Evolutionary conservation across 164 flowering plant species (phyloP), one percentile per base, ranked within the genome.

Genomic region (Brasenia schreberi): DNA sequence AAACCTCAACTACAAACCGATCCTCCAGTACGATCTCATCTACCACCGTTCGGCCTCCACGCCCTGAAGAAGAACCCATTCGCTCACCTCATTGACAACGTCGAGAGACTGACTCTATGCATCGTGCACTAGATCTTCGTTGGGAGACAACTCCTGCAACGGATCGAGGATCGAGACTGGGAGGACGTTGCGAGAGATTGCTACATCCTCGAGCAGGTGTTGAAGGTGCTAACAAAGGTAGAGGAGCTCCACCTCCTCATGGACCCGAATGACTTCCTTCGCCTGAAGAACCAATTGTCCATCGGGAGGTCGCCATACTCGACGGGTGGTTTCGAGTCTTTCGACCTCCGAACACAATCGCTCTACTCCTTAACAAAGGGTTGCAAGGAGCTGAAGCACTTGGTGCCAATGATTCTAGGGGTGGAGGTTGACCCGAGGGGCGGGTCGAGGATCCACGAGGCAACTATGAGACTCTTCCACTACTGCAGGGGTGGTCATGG

Each of bases 351-450:
- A 65, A 90, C 98, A 0, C 70, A 62, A 19, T 82, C 78, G 0
- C 66, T 90, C 64, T 73, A 82, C 12, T 92, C 77, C 12, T 67
- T 90, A 6, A 79, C 90, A 63, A 75, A 62, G 68, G 49, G 60
- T 4, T 86, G 85, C 27, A 88, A 79, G 70, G 92, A 90, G 2
- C 72, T 93, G 80, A 84, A 70, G 75, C 90, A 87, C 68, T 84
- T 71, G 65, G 98, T 93, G 7, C 98, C 98, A 56, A 43, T n/a
- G 18, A 78, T 93, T 0, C 43, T 93, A 23, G 94, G 75, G 6
- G 98, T 88, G 14, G 97, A 88, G 79, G 98, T 81, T 63, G 98
- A 93, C 69, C 98, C 97, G 0, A 87, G 43, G 27, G 96, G 96
- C 2, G 92, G 98, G n/a, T 96, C 98, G 17, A 78, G 90, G 69